phyloP scores from a whole-genome alignment of 2,329 filamentous ascomycete species.

The Tricladium varicosporioides region DNA sequence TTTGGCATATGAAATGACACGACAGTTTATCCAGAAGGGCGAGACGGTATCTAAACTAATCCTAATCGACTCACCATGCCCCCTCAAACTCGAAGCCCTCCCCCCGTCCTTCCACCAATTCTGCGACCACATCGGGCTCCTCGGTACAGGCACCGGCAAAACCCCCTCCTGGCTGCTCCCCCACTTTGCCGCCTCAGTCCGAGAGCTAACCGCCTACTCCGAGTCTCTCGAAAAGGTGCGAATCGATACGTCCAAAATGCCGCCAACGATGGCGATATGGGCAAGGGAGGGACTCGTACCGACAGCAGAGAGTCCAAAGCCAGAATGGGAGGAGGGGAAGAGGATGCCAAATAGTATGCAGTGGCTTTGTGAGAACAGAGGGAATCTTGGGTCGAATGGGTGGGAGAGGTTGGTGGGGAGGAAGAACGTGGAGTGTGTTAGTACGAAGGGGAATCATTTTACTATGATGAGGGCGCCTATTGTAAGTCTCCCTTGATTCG shows the following conservation, averaged over 20 bases:
- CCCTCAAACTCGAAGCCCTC: neutral
- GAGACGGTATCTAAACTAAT: slow-evolving; percentile 43
- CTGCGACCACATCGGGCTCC: slow-evolving; percentile 68
- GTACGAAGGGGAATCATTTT: neutral
- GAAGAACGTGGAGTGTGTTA: neutral
- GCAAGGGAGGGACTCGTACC: neutral
- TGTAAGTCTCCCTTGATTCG: neutral
- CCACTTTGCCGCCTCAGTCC: neutral
- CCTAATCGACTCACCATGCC: neutral
- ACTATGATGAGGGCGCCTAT: slow-evolving; percentile 1
- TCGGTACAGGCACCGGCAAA: slow-evolving; percentile 51
- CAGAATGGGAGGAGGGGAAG: neutral
- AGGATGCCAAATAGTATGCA: neutral
- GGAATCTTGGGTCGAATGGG: neutral
- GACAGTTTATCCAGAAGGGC: slow-evolving; percentile 53
- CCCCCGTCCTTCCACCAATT: slow-evolving; percentile 43
- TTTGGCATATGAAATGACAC: slow-evolving; percentile 63
- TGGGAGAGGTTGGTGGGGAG: slow-evolving; percentile 1
- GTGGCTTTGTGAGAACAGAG: neutral
- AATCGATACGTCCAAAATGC: neutral
- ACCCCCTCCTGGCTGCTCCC: neutral
- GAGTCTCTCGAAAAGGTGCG: neutral
- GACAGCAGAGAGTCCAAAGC: neutral
- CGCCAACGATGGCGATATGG: neutral
- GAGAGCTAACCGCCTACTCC: neutral